These are phyloP conservation scores for Fusarium sterilihyphosum DNA, from an alignment of 2,329 filamentous ascomycete species.

Conservation along the genomic window DNA sequence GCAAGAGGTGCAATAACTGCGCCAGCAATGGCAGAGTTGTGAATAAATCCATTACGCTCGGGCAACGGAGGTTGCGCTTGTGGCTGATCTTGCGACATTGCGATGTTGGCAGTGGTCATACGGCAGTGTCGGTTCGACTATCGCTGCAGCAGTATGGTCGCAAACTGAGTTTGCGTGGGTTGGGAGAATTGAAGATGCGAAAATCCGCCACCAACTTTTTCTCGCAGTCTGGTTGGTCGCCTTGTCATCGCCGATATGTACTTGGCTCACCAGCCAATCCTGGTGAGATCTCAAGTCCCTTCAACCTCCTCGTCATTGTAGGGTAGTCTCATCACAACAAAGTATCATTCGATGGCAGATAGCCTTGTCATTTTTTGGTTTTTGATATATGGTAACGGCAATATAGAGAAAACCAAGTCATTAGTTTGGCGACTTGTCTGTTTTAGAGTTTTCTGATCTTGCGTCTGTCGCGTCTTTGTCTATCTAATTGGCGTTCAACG, in stretches of 20 bases:
- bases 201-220: conserved; percentile 30
- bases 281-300: background rate
- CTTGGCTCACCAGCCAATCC: background rate
- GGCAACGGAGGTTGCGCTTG: conserved; percentile 44
- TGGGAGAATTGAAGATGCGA: conserved; percentile 9
- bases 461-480: background rate
- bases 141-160: background rate
- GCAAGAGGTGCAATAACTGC: conserved; percentile 59
- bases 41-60: conserved; percentile 51
- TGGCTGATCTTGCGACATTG: conserved; percentile 44
- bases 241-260: background rate
- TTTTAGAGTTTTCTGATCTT: background rate
- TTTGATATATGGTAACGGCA: background rate
- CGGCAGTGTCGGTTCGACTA: background rate
- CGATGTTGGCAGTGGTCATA: background rate
- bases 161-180: background rate
- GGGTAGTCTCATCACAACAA: background rate
- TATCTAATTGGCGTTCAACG: background rate
- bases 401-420: background rate
- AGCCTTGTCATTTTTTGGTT: background rate
- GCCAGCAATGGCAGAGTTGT: conserved; percentile 59
- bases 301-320: background rate
- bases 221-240: conserved; percentile 11
- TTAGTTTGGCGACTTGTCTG: background rate
- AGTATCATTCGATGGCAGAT: background rate